These are phyloP conservation scores for Panaeolus papilionaceus DNA, from an alignment of 768 basidiomycete genomes.

Conservation along the genomic window DNA sequence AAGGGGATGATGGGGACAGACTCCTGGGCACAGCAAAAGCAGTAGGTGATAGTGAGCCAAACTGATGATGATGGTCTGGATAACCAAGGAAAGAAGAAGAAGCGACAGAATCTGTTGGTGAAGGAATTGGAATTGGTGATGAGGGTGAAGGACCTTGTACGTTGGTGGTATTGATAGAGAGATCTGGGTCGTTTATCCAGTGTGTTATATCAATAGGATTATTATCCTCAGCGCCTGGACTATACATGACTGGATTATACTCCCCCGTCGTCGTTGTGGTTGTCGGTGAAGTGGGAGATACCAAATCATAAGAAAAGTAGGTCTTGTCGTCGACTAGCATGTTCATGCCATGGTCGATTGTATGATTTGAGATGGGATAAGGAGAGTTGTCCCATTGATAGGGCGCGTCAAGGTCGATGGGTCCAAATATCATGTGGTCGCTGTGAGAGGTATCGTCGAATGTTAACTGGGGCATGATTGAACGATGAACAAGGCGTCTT, in stretches of 20 bases:
- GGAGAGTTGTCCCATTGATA: conserved; percentile 41
- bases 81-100: conserved; percentile 52
- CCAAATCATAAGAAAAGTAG: conserved; percentile 40
- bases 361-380: conserved; percentile 25
- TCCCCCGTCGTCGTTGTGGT: conserved; percentile 34
- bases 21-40: conserved; percentile 66
- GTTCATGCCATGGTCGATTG: conserved; percentile 50
- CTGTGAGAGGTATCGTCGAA: conserved; percentile 45
- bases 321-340: conserved; percentile 37
- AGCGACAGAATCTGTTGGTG: conserved; percentile 47
- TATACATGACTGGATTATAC: conserved; percentile 42
- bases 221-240: conserved; percentile 49
- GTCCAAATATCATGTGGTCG: conserved; percentile 64
- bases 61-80: conserved; percentile 45
- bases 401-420: conserved; percentile 62
- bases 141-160: conserved; percentile 39
- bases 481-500: conserved; percentile 27
- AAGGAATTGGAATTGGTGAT: conserved; percentile 70
- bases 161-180: conserved; percentile 27
- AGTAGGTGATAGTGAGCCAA: conserved; percentile 63
- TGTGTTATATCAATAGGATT: conserved; percentile 44
- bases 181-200: conserved; percentile 72
- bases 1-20: conserved; percentile 65
- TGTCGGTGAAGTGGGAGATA: conserved; percentile 43
- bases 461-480: conserved; percentile 49